Conservation (phyloP, 306 rosid species). For the Abrus precatorius region DNA sequence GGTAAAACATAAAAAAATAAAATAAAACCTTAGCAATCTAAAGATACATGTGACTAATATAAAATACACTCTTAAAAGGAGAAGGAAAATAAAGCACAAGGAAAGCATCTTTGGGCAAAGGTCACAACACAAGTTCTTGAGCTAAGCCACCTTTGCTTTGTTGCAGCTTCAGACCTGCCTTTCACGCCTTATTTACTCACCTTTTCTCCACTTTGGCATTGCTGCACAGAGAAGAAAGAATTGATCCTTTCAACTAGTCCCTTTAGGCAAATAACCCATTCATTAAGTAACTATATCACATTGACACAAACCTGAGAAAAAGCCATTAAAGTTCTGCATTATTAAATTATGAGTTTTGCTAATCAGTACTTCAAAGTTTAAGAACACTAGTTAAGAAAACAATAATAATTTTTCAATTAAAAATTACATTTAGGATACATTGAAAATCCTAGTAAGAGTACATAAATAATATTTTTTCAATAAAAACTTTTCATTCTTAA, state of each 20-base stretch:
- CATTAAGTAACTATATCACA: slow-evolving; percentile 29
- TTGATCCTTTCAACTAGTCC: slow-evolving; percentile 50
- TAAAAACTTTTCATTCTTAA: too few relatives aligned
- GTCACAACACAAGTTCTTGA: slow-evolving; percentile 40
- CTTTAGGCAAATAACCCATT: slow-evolving; percentile 39
- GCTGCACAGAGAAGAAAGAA: slow-evolving; percentile 69
- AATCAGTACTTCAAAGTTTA: too few relatives aligned
- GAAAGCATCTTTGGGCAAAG: slow-evolving; percentile 57
- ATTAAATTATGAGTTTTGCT: background rate
- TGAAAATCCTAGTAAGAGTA: too few relatives aligned
- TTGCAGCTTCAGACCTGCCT: slow-evolving; percentile 45
- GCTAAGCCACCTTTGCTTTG: slow-evolving; percentile 50
- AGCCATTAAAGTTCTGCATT: background rate
- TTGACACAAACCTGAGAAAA: slow-evolving; percentile 28
- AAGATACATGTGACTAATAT: slow-evolving; percentile 16
- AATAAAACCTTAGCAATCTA: background rate
- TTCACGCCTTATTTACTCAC: slow-evolving; percentile 31
- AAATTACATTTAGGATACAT: too few relatives aligned
- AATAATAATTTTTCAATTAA: too few relatives aligned
- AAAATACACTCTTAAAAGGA: slow-evolving; percentile 39
- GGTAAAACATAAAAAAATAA: background rate
- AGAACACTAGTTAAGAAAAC: too few relatives aligned
- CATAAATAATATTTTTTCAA: too few relatives aligned
- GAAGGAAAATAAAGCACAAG: slow-evolving; percentile 47
- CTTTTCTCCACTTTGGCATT: slow-evolving; percentile 55